Evolutionary conservation across 805 yeast genomes (phyloP).

Genomic region (Saccharomyces kudriavzevii): DNA sequence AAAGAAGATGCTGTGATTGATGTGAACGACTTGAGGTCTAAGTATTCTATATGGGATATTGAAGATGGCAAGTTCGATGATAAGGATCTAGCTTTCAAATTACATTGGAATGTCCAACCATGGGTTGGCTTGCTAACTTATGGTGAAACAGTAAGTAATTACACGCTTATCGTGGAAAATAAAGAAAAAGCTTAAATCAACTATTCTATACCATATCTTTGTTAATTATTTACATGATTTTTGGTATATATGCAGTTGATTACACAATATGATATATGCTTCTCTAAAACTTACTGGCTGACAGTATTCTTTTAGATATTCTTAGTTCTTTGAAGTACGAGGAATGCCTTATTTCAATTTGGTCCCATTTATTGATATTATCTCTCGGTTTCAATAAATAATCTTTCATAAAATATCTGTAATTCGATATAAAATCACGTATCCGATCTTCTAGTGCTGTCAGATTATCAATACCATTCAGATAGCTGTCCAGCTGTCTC

Average conservation of each 20-base stretch:
- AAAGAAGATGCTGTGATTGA: conserved; percentile 51
- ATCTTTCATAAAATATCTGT: conserved; percentile 30
- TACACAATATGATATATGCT: not conserved
- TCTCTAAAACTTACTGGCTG: not conserved
- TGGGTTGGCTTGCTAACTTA: conserved; percentile 69
- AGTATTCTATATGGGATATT: conserved; percentile 84
- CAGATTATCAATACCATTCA: conserved; percentile 12
- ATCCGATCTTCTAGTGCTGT: conserved; percentile 8
- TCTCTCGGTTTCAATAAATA: conserved; percentile 21
- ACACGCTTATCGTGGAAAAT: conserved; percentile 3
- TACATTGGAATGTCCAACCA: conserved; percentile 93
- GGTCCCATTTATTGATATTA: conserved; percentile 18
- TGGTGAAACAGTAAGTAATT: conserved; percentile 44
- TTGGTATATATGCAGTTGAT: not conserved
- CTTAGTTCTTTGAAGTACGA: conserved; percentile 15
- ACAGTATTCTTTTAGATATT: not conserved
- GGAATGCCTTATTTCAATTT: conserved; percentile 13
- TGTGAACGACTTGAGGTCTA: conserved; percentile 48
- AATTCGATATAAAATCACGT: conserved; percentile 13
- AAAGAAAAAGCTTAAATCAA: conserved; percentile 1
- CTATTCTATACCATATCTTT: not conserved
- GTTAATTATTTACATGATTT: conserved; percentile 1
- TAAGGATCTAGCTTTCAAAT: conserved; percentile 56
- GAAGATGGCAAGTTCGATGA: conserved; percentile 43
- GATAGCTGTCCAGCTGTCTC: conserved; percentile 21